Evolutionary conservation across 441 rosid genomes (phyloP).

Genomic region (Breynia disticha): DNA sequence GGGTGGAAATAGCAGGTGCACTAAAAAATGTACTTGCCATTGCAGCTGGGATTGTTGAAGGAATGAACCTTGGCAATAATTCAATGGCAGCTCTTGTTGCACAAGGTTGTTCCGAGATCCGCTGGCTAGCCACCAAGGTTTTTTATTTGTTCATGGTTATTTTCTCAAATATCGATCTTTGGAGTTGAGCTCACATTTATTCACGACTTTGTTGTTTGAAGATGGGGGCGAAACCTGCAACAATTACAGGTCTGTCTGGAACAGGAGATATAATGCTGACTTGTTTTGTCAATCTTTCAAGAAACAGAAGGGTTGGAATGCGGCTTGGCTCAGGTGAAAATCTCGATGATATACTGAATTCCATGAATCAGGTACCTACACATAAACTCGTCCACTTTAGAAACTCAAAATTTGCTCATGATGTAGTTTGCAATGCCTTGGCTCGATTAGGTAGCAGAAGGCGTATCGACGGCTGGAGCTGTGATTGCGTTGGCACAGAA

Average conservation of each 20-base stretch:
- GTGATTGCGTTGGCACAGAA: slow-evolving; percentile 89
- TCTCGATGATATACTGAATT: slow-evolving; percentile 62
- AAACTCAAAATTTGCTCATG: slow-evolving; percentile 9
- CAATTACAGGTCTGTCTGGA: slow-evolving; percentile 85
- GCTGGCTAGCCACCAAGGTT: slow-evolving; percentile 93
- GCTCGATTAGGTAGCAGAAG: slow-evolving; percentile 71
- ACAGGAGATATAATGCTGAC: slow-evolving; percentile 98
- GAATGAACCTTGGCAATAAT: slow-evolving; percentile 87
- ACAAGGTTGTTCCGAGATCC: slow-evolving; percentile 93
- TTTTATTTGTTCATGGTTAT: slow-evolving; percentile 11
- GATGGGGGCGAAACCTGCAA: slow-evolving; percentile 95
- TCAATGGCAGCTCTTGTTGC: slow-evolving; percentile 98
- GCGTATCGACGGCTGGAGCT: slow-evolving; percentile 91
- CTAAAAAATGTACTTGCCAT: slow-evolving; percentile 89
- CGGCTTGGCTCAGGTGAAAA: slow-evolving; percentile 90
- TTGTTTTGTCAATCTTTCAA: slow-evolving; percentile 85
- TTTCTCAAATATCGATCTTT: not conserved
- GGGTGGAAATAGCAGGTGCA: slow-evolving; percentile 95
- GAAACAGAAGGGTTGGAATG: slow-evolving; percentile 82
- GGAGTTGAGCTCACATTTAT: slow-evolving; percentile 10
- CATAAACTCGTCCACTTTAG: slow-evolving; percentile 9
- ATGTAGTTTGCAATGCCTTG: not conserved
- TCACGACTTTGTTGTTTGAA: slow-evolving; percentile 19
- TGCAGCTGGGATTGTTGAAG: slow-evolving; percentile 93
- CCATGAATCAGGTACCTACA: slow-evolving; percentile 73